These are phyloP conservation scores for Candida railenensis DNA, from an alignment of 805 yeast genomes.

Conservation along the genomic window DNA sequence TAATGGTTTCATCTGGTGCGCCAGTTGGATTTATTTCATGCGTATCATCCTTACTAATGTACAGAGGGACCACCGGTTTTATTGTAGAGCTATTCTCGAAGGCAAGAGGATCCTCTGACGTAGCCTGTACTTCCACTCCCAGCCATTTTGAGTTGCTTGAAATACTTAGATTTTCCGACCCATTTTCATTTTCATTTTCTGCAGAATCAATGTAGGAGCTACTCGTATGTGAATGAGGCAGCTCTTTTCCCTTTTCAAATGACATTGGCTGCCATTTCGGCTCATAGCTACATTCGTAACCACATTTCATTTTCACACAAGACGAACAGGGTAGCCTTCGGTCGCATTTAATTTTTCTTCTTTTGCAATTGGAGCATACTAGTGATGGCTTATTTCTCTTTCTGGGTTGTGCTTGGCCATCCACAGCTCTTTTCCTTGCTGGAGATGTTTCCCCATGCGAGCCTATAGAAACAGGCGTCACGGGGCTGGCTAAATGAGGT, in stretches of 20 bases:
- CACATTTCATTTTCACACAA: conserved; percentile 19
- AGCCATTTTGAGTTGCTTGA: too few relatives aligned
- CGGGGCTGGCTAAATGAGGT: neutral
- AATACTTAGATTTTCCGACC: neutral
- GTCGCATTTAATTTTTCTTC: conserved; percentile 28
- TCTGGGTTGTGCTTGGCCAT: neutral
- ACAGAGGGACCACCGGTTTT: neutral
- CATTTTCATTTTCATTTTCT: neutral
- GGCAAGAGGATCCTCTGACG: neutral
- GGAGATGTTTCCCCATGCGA: neutral
- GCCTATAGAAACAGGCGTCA: neutral
- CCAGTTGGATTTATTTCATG: conserved; percentile 5
- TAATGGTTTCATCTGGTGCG: conserved; percentile 26
- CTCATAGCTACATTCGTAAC: conserved; percentile 20
- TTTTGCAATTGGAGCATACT: conserved; percentile 26
- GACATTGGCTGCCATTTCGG: conserved; percentile 11
- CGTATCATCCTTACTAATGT: neutral
- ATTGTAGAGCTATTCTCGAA: neutral
- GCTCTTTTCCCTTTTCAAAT: neutral
- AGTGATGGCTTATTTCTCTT: conserved; percentile 18
- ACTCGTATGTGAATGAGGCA: neutral
- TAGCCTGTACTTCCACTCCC: too few relatives aligned
- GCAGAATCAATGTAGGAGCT: neutral
- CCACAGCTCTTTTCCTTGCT: neutral
- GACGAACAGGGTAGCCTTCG: conserved; percentile 24